Base-by-base conservation (phyloP, 257 asterid genomes). In the Solanum chiquidenum region DNA sequence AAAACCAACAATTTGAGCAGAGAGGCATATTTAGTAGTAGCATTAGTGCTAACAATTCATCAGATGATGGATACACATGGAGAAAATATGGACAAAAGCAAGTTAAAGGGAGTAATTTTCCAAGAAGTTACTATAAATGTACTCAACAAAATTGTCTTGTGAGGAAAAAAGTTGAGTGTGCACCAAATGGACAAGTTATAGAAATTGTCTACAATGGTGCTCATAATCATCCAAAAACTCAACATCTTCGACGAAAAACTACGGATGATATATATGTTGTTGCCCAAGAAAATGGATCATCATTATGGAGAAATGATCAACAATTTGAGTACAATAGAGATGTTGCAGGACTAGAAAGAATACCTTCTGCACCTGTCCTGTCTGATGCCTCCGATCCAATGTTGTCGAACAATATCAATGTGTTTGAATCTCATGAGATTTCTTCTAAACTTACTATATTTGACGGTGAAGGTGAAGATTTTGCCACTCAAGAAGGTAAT, bases 1-100 rank as follows among this genome's bases (percentile, higher is more conserved):
- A 29, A 16, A 31, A 82, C 27, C 69, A 49, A 82, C 69, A 49
- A 82, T 82, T 31, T 82, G 86, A 80, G 14, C 85, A 46, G 5
- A 80, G 66, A 16, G 68, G 71, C 25, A 21, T 52, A 49, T 82
- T 49, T 16, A 82, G 11, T 13, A 25, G 38, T 20, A 27, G 37
- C 87, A 42, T 27, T 34, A 69, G 31, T 44, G 7, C 29, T 44
- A 69, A 6, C 83, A 86, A 31, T 71, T 77, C 93, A 37, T 77
- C 93, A 33, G 92, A 92, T 16, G 98, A 94, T 66, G 98, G 95
- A 18, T 94, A 92, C 88, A 93, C 92, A 69, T 94, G 98, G 98
- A 90, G 96, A 12, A 93, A 93, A 87, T 94, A 94, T 60, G 96
- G 98, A 77, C 98, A 94, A 90, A 94, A 93, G 90, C 95, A 92